Evolutionary conservation across 2,329 filamentous ascomycete species (phyloP).

Genomic region (Cladosporium sp.): DNA sequence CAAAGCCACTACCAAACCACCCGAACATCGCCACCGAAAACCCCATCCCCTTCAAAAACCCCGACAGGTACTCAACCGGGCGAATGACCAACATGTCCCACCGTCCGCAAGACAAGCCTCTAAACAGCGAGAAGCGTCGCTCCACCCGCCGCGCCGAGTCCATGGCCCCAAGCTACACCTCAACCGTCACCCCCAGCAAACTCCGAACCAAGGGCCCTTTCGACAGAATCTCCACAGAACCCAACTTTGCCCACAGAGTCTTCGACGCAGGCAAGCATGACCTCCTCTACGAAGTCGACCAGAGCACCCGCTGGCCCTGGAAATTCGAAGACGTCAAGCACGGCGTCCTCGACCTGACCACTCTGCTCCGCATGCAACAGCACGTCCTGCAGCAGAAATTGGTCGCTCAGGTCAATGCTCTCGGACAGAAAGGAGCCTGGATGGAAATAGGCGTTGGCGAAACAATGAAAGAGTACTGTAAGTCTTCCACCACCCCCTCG

Average conservation of each 20-base stretch:
- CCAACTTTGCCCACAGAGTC: slow-evolving; percentile 19
- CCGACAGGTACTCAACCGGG: background rate
- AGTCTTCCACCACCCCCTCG: too few relatives aligned
- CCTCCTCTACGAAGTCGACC: slow-evolving; percentile 17
- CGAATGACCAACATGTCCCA: slow-evolving; percentile 1
- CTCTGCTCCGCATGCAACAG: slow-evolving; percentile 20
- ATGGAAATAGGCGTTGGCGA: slow-evolving; percentile 22
- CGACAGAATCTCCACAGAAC: slow-evolving; percentile 11
- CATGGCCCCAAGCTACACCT: slow-evolving; percentile 7
- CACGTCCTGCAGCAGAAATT: slow-evolving; percentile 22
- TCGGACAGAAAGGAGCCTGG: slow-evolving; percentile 20
- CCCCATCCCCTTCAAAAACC: slow-evolving; percentile 2
- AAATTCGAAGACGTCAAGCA: slow-evolving; percentile 16
- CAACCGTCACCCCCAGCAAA: slow-evolving; percentile 1
- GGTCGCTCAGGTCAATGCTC: slow-evolving; percentile 21
- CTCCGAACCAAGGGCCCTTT: background rate
- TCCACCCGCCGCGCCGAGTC: slow-evolving; percentile 8
- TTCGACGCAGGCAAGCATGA: slow-evolving; percentile 21
- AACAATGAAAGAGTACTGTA: slow-evolving; percentile 23
- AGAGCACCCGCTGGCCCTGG: slow-evolving; percentile 12
- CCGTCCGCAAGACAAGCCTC: background rate
- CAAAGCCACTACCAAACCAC: slow-evolving; percentile 5
- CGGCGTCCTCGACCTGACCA: slow-evolving; percentile 20
- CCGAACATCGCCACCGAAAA: background rate
- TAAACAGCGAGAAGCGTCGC: background rate